Base-by-base conservation (phyloP, 2,329 filamentous ascomycete species). In the Pezizomycotina sp. region DNA sequence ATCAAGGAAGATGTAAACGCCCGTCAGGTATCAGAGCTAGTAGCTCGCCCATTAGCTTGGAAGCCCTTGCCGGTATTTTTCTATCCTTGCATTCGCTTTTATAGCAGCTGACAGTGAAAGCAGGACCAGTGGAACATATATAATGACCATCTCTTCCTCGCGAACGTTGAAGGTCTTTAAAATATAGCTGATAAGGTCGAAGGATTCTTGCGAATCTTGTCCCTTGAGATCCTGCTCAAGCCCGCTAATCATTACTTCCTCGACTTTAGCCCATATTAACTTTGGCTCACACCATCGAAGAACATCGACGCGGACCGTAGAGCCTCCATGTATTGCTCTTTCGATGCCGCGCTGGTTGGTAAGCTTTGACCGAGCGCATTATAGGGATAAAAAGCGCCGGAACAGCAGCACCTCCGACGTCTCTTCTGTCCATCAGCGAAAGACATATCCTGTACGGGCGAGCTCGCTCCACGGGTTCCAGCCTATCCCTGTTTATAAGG, bases 351-450 rank as follows among this genome's bases (percentile, higher is more conserved):
- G 33, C 62, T 62, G 16, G 60, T 56, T 83, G 75, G 59, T 83
- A 95, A 28, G 65, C 61, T 47, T 76, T 73, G 23, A 92, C 75
- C 49, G 77, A 91, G 53, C 75, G 68, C 49, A 98, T 70, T 16
- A 86, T 74, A 3, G 84, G 79, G 9, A 93, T 63, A 52, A 98
- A 95, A 9, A 95, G 70, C 43, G 82, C 75, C 0, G 84, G 80
- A 2, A 95, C 77, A 29, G 98, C 74, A 12, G 86, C 65, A 1
- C 82, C 82, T 19, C 89, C 89, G 47, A 98, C 86, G 55, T 98
- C 89, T 84, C 83, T 95, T 40, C 84, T 74, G 58, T 98, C 89
- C 89, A 98, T 95, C 34, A 98, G 63, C 10, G 91, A 93, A 2
- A 95, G 66, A 51, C 83, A 91, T 45, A 95, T 81, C 38, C 84